Percentiles rank a stretch among this genome's conserved stretches.
phyloP scores from a whole-genome alignment of 1,284 basidiomycete genomes.

The Meripilus lineatus region DNA sequence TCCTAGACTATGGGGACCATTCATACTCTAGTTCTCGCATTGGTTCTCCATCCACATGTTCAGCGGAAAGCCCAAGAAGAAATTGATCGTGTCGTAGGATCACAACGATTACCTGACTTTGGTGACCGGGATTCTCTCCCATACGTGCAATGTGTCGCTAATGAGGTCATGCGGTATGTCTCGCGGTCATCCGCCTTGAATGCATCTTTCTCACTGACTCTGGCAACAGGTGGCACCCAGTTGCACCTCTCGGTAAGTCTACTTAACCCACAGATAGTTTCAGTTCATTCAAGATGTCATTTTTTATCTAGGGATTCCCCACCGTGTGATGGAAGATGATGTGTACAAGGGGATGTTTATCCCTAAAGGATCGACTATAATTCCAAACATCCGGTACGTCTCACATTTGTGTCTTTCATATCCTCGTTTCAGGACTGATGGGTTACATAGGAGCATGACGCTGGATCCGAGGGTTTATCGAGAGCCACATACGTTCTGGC shows the following conservation, averaged over 20 bases:
- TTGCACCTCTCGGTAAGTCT: constrained; percentile 1
- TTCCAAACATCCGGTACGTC: constrained; percentile 20
- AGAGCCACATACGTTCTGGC: too few relatives aligned
- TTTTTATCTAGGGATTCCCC: constrained; percentile 15
- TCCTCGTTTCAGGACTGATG: too few relatives aligned
- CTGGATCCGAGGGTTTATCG: too few relatives aligned
- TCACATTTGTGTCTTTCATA: too few relatives aligned
- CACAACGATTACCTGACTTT: constrained; percentile 17
- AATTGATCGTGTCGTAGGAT: constrained; percentile 16
- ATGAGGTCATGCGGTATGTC: constrained; percentile 17
- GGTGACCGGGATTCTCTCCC: constrained; percentile 17
- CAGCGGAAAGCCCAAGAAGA: constrained; percentile 20
- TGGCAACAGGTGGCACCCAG: constrained; percentile 14
- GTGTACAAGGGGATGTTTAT: constrained; percentile 19
- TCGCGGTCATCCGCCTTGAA: too few relatives aligned
- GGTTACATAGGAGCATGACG: too few relatives aligned
- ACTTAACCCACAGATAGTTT: not conserved
- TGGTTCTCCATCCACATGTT: constrained; percentile 19
- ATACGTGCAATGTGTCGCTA: constrained; percentile 18
- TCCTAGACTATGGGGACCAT: too few relatives aligned
- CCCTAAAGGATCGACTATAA: constrained; percentile 18
- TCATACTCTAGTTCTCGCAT: constrained; percentile 19
- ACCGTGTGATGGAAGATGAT: constrained; percentile 18
- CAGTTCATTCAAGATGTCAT: too few relatives aligned
- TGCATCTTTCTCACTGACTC: not conserved